A percentile compares a stretch with the other conserved stretches of the same genome.
Conservation (phyloP, 768 basidiomycete genomes). For the Mycena vulgaris region DNA sequence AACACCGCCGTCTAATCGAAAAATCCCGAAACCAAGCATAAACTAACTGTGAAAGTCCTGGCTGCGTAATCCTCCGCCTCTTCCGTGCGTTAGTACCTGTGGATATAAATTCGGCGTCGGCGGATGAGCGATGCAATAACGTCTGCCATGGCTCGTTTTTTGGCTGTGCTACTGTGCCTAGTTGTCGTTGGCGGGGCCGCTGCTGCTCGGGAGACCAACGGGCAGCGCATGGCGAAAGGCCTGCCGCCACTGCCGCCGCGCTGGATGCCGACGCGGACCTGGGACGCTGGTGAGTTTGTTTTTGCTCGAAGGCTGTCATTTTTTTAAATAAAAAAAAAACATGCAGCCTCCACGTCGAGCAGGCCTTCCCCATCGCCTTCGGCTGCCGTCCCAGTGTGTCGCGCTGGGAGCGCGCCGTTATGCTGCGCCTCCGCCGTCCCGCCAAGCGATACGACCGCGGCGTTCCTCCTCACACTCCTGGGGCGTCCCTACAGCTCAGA, state of each 20-base stretch:
- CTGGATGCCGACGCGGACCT: slow-evolving; percentile 22
- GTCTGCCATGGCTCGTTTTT: slow-evolving; percentile 5
- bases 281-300: background rate
- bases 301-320: too few species aligned
- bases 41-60: slow-evolving; percentile 21
- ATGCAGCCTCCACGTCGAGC: background rate
- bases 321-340: background rate
- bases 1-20: slow-evolving; percentile 20
- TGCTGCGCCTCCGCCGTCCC: slow-evolving; percentile 21
- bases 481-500: background rate
- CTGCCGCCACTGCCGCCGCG: slow-evolving; percentile 25
- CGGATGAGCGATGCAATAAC: background rate
- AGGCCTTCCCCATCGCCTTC: slow-evolving; percentile 3
- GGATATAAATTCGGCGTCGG: slow-evolving; percentile 19
- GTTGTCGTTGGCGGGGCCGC: background rate
- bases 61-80: slow-evolving; percentile 27
- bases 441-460: slow-evolving; percentile 43
- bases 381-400: background rate
- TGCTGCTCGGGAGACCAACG: slow-evolving; percentile 27
- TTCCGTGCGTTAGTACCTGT: slow-evolving; percentile 15
- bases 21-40: slow-evolving; percentile 23
- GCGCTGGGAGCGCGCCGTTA: background rate
- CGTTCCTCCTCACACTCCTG: slow-evolving; percentile 3
- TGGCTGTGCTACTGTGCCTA: background rate
- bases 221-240: slow-evolving; percentile 22